Base-by-base conservation (phyloP, 2,329 filamentous ascomycete species). In the Aspergillus sp. region DNA sequence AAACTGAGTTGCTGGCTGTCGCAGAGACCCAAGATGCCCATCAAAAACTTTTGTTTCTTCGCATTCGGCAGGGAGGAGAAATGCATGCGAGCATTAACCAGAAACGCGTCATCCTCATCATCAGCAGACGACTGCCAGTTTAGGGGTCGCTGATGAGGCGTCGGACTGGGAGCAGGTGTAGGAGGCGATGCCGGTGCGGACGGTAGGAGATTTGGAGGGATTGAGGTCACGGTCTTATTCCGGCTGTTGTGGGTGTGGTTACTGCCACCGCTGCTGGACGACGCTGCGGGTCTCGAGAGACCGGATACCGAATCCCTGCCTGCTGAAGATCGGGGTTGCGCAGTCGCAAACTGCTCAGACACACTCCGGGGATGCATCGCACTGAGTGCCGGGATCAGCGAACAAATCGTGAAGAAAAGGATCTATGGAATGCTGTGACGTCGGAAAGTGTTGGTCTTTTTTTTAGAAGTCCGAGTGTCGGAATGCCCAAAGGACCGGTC, bases 1-100 rank as follows among this genome's bases (percentile, higher is more conserved):
- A 96, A 97, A 69, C 90, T 95, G 56, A 98, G 77, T 67, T 95
- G 86, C 62, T 94, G 90, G 60, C 88, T 96, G 58, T 94, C 94
- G 73, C 93, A 98, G 58, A 95, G 80, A 62, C 95, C 95, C 55
- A 98, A 75, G 49, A 98, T 75, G 64, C 95, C 90, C 44, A 88
- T 88, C 50, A 98, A 74, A 60, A 95, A 81, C 35, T 87, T 81
- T 60, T 90, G 87, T 49, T 88, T 82, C 68, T 91, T 86, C 1
- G 83, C 80, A 20, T 84, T 81, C 49, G 83, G 85, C 67, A 89
- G 84, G 47, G 84, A 82, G 60, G 84, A 83, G 63, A 97, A 97
- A 60, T 90, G 83, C 51, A 84, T 80, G 51, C 88, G 81, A 49
- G 93, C 83, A 62, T 90, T 84, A 55, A 88, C 78, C 47, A 94